Percentiles rank a stretch among this genome's conserved stretches.
Conservation (phyloP, 2,329 filamentous ascomycete genomes). For the Monilinia laxa region DNA sequence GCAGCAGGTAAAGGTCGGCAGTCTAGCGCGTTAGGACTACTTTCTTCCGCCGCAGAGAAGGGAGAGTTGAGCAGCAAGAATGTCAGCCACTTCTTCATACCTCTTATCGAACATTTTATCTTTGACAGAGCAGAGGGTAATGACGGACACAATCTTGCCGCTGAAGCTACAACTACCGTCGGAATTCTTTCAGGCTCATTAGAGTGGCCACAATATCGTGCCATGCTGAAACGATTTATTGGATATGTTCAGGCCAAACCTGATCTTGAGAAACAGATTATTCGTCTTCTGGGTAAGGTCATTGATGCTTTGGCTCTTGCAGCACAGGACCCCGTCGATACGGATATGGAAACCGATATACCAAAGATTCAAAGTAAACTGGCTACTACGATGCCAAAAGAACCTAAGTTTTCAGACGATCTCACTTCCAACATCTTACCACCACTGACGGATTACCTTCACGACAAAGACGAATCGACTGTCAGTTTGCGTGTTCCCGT, state of each 20-base stretch:
- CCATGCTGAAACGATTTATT: slow-evolving; percentile 79
- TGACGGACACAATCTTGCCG: slow-evolving; percentile 83
- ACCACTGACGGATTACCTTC: slow-evolving; percentile 77
- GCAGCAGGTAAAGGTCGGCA: slow-evolving; percentile 87
- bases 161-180: slow-evolving; percentile 81
- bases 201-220: slow-evolving; percentile 88
- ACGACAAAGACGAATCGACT: slow-evolving; percentile 91
- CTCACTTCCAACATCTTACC: slow-evolving; percentile 75
- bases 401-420: slow-evolving; percentile 68
- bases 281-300: slow-evolving; percentile 77
- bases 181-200: slow-evolving; percentile 71
- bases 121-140: slow-evolving; percentile 71
- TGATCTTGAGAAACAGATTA: slow-evolving; percentile 80
- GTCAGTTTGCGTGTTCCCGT: slow-evolving; percentile 91
- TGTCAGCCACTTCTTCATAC: slow-evolving; percentile 82
- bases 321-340: slow-evolving; percentile 40
- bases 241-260: slow-evolving; percentile 77
- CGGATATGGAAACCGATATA: slow-evolving; percentile 41
- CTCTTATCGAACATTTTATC: slow-evolving; percentile 90
- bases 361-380: slow-evolving; percentile 47
- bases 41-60: slow-evolving; percentile 66
- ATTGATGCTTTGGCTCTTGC: slow-evolving; percentile 71
- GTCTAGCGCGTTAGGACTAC: slow-evolving; percentile 74
- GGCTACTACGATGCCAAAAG: slow-evolving; percentile 62
- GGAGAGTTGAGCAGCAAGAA: slow-evolving; percentile 72